phyloP scores from a whole-genome alignment of 2,329 filamentous ascomycete genomes.

The Blastomyces silverae region DNA sequence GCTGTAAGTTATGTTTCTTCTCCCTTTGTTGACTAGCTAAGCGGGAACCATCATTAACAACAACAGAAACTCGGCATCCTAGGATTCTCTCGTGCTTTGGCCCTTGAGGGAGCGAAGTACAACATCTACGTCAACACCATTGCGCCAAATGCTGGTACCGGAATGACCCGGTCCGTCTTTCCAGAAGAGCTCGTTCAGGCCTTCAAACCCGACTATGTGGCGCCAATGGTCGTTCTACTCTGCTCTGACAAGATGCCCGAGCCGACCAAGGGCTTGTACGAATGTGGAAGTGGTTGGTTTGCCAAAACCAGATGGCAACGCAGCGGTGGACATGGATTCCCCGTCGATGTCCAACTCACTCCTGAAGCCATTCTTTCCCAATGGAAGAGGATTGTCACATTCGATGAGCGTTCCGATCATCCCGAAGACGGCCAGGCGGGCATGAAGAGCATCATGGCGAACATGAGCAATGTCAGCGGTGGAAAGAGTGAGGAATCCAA shows the following conservation, averaged over 20 bases:
- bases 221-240: constrained; percentile 81
- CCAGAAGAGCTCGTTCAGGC: constrained; percentile 97
- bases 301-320: constrained; percentile 93
- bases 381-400: constrained; percentile 75
- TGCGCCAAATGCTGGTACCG: constrained; percentile 91
- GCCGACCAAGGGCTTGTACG: constrained; percentile 81
- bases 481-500: constrained; percentile 40
- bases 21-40: not conserved
- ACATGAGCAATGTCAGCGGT: constrained; percentile 68
- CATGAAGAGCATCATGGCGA: constrained; percentile 71
- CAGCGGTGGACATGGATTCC: constrained; percentile 82
- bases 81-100: constrained; percentile 87
- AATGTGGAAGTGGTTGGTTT: constrained; percentile 91
- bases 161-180: constrained; percentile 89
- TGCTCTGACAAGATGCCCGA: constrained; percentile 80
- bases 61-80: constrained; percentile 79
- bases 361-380: constrained; percentile 74
- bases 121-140: constrained; percentile 99
- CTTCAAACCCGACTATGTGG: constrained; percentile 98
- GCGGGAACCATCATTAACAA: constrained; percentile 9
- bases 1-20: constrained; percentile 53
- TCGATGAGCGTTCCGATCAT: constrained; percentile 82
- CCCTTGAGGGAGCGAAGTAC: constrained; percentile 89
- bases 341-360: constrained; percentile 71
- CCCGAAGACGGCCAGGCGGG: constrained; percentile 72